A percentile compares a stretch with the other conserved stretches of the same genome.
These are phyloP conservation scores for Cladosporium sp. DNA, from an alignment of 2,329 filamentous ascomycete genomes.

Conservation along the genomic window DNA sequence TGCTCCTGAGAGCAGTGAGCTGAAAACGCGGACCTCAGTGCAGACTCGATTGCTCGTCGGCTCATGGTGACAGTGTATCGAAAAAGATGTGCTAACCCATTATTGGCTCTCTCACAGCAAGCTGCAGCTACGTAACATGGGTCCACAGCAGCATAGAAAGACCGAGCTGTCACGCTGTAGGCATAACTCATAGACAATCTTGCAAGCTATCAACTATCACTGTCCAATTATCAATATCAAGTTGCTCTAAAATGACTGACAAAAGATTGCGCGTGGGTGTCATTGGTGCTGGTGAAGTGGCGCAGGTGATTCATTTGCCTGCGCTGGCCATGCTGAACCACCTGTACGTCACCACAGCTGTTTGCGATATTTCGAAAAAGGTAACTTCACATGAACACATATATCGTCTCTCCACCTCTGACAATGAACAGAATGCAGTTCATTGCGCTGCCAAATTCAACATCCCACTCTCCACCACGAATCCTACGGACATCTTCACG, in stretches of 20 bases:
- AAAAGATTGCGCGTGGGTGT: slow-evolving; percentile 35
- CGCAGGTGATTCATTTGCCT: slow-evolving; percentile 50
- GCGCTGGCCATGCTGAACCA: slow-evolving; percentile 43
- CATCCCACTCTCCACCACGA: slow-evolving; percentile 31
- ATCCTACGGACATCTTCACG: slow-evolving; percentile 41
- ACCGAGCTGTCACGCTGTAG: not conserved
- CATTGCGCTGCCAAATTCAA: slow-evolving; percentile 39
- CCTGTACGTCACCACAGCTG: slow-evolving; percentile 44
- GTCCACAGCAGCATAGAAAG: slow-evolving; percentile 5
- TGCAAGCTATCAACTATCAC: not conserved
- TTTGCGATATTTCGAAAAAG: slow-evolving; percentile 51
- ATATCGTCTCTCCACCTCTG: slow-evolving; percentile 14
- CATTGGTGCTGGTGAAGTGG: slow-evolving; percentile 45
- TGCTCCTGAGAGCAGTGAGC: no score
- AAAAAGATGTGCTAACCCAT: no score
- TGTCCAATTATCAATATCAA: not conserved
- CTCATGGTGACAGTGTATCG: no score
- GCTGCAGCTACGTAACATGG: slow-evolving; percentile 4
- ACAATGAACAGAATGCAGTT: slow-evolving; percentile 18
- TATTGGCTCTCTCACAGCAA: no score
- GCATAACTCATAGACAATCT: not conserved
- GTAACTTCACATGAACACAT: slow-evolving; percentile 15
- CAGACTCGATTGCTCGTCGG: no score
- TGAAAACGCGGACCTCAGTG: no score
- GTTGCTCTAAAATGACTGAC: not conserved